Conservation (phyloP, 2,329 filamentous ascomycete species). For the Boeremia lycopersici region DNA sequence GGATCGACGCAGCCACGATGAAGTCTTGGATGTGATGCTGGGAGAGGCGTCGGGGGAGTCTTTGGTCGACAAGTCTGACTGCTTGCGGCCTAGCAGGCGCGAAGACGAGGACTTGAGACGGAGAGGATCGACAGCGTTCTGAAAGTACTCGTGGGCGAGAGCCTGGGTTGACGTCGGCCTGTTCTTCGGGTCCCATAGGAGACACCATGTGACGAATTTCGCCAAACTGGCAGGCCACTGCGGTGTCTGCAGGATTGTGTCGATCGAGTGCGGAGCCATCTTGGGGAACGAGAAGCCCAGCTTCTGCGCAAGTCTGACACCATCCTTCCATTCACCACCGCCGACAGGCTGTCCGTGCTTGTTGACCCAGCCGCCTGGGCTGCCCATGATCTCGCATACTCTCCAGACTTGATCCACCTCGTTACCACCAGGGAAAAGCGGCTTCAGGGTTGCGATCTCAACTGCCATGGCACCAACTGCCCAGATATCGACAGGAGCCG, state of each 20-base stretch:
- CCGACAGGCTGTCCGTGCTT: constrained; percentile 86
- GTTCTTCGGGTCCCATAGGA: constrained; percentile 97
- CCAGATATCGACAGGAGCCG: constrained; percentile 97
- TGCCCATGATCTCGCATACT: constrained; percentile 99
- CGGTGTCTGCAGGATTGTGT: constrained; percentile 86
- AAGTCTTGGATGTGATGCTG: constrained; percentile 77
- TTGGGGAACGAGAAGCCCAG: constrained; percentile 97
- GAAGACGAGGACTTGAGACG: constrained; percentile 90
- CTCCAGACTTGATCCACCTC: constrained; percentile 99
- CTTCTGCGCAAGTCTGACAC: constrained; percentile 89
- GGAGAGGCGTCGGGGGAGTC: constrained; percentile 63
- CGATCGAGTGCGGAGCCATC: constrained; percentile 97
- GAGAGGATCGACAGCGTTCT: constrained; percentile 88
- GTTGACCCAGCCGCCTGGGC: constrained; percentile 97
- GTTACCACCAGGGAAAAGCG: constrained; percentile 94
- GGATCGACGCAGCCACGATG: constrained; percentile 92
- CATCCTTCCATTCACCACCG: constrained; percentile 97
- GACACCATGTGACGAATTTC: constrained; percentile 96
- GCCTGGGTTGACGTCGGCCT: constrained; percentile 92
- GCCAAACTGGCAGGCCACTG: constrained; percentile 90
- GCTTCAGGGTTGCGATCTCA: constrained; percentile 94
- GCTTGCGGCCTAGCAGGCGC: constrained; percentile 83
- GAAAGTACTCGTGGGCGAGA: constrained; percentile 93
- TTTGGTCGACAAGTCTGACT: constrained; percentile 76
- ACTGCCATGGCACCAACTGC: constrained; percentile 98